Percentiles rank a stretch among this genome's conserved stretches.
phyloP scores from a whole-genome alignment of 2,329 filamentous ascomycete genomes.

The Fusarium tricinctum region DNA sequence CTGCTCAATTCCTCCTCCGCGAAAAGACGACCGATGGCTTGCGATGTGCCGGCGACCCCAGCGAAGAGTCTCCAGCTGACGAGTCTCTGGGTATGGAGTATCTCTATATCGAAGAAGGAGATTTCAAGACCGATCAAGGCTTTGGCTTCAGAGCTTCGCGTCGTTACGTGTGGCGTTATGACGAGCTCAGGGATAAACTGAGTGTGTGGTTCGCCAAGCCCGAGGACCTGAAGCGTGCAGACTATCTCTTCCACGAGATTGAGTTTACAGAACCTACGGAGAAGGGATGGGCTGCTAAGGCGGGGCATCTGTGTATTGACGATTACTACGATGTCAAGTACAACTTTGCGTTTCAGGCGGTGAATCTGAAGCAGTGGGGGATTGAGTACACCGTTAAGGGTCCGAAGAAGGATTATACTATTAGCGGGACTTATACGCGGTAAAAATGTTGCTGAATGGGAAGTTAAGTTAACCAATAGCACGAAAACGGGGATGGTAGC shows the following conservation, averaged over 20 bases:
- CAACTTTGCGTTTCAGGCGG: conserved; percentile 72
- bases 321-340: conserved; percentile 81
- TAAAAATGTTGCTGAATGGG: conserved; percentile 20
- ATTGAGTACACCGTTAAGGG: conserved; percentile 77
- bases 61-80: conserved; percentile 25
- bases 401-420: conserved; percentile 80
- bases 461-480: not conserved
- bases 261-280: conserved; percentile 64
- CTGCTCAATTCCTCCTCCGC: conserved; percentile 74
- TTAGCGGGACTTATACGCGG: conserved; percentile 66
- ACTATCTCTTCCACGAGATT: conserved; percentile 83
- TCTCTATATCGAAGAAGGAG: conserved; percentile 77
- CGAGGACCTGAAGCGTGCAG: conserved; percentile 72
- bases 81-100: conserved; percentile 68
- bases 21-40: conserved; percentile 68
- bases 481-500: not conserved
- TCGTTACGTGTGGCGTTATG: conserved; percentile 81
- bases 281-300: conserved; percentile 72
- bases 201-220: conserved; percentile 81
- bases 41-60: conserved; percentile 49
- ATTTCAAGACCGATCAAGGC: conserved; percentile 70
- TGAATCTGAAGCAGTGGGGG: conserved; percentile 70
- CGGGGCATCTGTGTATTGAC: conserved; percentile 77
- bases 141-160: conserved; percentile 71
- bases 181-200: conserved; percentile 69